Base-by-base conservation (phyloP, 2,329 filamentous ascomycete species). In the Neonectria neomacrospora region DNA sequence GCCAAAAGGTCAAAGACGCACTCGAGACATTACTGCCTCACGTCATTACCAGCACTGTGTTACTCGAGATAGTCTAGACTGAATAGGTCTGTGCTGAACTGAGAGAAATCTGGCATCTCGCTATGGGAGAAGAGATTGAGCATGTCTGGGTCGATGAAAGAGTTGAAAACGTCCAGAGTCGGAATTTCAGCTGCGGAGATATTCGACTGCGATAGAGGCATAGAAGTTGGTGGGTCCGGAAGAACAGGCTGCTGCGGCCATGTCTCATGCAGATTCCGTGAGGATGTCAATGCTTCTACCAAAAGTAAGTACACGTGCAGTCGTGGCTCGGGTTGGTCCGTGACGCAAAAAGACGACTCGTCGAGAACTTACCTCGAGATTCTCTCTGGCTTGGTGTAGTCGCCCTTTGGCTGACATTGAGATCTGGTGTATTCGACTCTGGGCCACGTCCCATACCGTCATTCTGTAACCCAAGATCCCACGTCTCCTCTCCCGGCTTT, bases 91-190 rank as follows among this genome's bases (percentile, higher is more conserved):
- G 2, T n/a, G 12, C 54, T 48, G 2, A 66, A 58, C 4, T 53
- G 23, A 0, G 62, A 58, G 0, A 66, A 8, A 7, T 71, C 56
- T 0, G 55, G 3, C 1, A 39, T n/a, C 1, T 55, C 28, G 7
- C 51, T 41, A 1, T 50, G 0, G 0, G 58, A n/a, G 0, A 69
- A 41, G 1, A 69, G 14, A 30, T 45, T 22, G 2, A 55, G 28
- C 41, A 66, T 61, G 3, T 69, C 66, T 1, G 64, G 37, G 0
- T 64, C 59, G 0, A 67, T 39, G 1, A 71, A 41, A 0, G 61
- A 58, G 22, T 63, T 64, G 16, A 64, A 59, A 0, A 66, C 20
- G 0, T 69, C 67, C 1, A 66, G 14, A 2, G 55, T 28, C 0
- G 61, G 58, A 58, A 42, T 48, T 32, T 51, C 52, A 0, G 0